phyloP scores from a whole-genome alignment of 257 asterid genomes.

The Nicotiana tabacum region DNA sequence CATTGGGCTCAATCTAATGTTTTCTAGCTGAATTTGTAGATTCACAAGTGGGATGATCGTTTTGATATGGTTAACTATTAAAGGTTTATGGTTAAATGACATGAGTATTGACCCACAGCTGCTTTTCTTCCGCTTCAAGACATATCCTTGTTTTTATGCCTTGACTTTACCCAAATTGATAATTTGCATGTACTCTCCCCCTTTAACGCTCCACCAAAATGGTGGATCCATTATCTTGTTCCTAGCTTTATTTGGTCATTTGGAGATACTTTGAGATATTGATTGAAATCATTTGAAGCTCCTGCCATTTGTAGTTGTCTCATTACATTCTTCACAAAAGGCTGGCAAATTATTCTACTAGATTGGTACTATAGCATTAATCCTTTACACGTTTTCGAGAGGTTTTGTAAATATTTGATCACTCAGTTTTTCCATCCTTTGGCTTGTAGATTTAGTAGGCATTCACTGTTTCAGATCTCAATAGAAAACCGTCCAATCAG shows the following conservation, averaged over 20 bases:
- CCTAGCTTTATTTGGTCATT: neutral
- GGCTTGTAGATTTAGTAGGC: neutral
- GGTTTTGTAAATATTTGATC: no score
- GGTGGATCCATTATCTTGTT: neutral
- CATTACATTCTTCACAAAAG: neutral
- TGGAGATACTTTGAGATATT: neutral
- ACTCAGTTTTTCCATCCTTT: no score
- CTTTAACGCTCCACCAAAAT: neutral
- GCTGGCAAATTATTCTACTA: neutral
- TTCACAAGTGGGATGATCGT: neutral
- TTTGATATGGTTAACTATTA: neutral
- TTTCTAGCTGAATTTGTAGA: conserved; percentile 3
- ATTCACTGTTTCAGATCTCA: conserved; percentile 7
- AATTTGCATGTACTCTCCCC: neutral
- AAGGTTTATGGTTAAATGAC: neutral
- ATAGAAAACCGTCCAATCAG: conserved; percentile 12
- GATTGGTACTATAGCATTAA: neutral
- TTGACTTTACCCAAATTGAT: neutral
- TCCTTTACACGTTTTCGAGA: neutral
- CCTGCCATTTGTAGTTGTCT: neutral
- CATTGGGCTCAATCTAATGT: neutral
- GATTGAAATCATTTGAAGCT: neutral
- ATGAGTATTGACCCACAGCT: neutral
- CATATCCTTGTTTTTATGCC: neutral
- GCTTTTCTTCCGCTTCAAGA: neutral